Evolutionary conservation across 1,284 basidiomycete genomes (phyloP).

Genomic region (Ustilago tritici): DNA sequence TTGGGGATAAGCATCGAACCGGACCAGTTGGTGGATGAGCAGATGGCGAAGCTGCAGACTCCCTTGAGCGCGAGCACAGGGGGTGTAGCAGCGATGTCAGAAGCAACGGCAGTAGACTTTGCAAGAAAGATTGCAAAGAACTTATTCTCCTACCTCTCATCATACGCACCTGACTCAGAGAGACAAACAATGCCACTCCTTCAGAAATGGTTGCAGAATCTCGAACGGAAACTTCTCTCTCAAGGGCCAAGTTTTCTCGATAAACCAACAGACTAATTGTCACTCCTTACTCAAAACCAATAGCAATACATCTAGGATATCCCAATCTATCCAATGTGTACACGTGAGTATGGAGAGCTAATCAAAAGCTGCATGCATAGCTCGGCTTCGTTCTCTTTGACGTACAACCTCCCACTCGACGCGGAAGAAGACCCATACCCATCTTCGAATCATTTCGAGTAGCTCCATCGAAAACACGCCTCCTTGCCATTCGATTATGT

Average conservation of each 20-base stretch:
- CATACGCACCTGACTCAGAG: constrained; percentile 66
- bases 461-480: constrained; percentile 91
- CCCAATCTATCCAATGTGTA: neutral
- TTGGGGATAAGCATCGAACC: constrained; percentile 67
- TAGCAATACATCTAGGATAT: no score
- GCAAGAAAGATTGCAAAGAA: constrained; percentile 66
- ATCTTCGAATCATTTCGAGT: constrained; percentile 87
- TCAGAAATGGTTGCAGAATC: constrained; percentile 68
- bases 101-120: constrained; percentile 36
- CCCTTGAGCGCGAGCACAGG: neutral
- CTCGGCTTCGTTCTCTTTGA: constrained; percentile 11
- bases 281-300: no score
- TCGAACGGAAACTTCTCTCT: constrained; percentile 62
- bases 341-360: neutral
- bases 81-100: neutral
- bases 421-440: constrained; percentile 96
- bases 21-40: constrained; percentile 52
- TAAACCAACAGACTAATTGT: constrained; percentile 37
- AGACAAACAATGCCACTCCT: constrained; percentile 66
- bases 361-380: constrained; percentile 25
- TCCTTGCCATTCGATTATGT: constrained; percentile 82
- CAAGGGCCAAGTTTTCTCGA: constrained; percentile 61
- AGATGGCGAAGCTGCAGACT: constrained; percentile 43
- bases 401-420: constrained; percentile 75
- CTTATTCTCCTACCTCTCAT: constrained; percentile 63